These are phyloP conservation scores for Tothia fuscella DNA, from an alignment of 2,329 filamentous ascomycete species.

Conservation along the genomic window DNA sequence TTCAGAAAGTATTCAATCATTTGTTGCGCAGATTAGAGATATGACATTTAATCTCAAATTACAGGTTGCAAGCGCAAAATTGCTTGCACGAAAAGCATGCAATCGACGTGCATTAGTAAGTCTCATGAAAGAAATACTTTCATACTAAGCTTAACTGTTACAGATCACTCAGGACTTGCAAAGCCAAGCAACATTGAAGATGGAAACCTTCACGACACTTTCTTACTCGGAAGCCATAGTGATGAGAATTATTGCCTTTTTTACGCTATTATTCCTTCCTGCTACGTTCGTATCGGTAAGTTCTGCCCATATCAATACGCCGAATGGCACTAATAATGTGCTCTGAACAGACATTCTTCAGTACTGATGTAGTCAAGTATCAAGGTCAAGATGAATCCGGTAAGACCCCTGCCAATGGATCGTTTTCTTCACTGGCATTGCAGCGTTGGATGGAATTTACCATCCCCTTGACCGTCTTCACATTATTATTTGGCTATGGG, in stretches of 20 bases:
- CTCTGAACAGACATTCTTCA: slow-evolving; percentile 27
- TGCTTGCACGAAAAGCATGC: slow-evolving; percentile 23
- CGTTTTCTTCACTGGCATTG: slow-evolving; percentile 22
- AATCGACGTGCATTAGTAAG: slow-evolving; percentile 24
- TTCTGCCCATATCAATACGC: not conserved
- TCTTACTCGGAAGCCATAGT: slow-evolving; percentile 16
- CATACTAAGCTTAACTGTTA: not conserved
- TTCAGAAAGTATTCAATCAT: slow-evolving; percentile 13
- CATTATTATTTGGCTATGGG: slow-evolving; percentile 14
- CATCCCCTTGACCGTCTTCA: slow-evolving; percentile 25
- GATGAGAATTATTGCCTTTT: slow-evolving; percentile 2
- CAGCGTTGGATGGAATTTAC: slow-evolving; percentile 27
- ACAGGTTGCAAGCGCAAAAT: slow-evolving; percentile 24
- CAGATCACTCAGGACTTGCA: slow-evolving; percentile 18
- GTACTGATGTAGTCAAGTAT: slow-evolving; percentile 28
- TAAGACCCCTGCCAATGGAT: slow-evolving; percentile 12
- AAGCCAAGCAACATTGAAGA: slow-evolving; percentile 16
- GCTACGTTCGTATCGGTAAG: slow-evolving; percentile 8
- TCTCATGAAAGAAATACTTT: not conserved
- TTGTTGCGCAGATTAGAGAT: slow-evolving; percentile 19
- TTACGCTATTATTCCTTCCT: slow-evolving; percentile 1
- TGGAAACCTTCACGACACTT: slow-evolving; percentile 16
- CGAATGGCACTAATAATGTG: not conserved
- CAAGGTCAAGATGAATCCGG: slow-evolving; percentile 16
- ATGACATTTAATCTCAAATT: slow-evolving; percentile 26